Percentiles rank a stretch among this genome's conserved stretches.
Conservation (phyloP, 805 yeast genomes). For the Barnettozyma sucrosica region DNA sequence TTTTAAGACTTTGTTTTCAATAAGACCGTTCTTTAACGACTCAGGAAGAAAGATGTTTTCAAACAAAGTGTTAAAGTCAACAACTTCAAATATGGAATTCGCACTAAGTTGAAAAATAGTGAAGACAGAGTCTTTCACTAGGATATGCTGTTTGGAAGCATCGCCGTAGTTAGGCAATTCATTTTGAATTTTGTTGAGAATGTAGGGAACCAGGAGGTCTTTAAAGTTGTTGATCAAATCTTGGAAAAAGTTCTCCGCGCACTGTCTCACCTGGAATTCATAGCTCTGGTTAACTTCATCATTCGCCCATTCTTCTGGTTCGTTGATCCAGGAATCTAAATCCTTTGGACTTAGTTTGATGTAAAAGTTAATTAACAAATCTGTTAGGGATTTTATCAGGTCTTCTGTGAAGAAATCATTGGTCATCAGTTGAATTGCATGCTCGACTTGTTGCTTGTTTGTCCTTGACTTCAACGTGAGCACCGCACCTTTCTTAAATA, state of each 20-base stretch:
- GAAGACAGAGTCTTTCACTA: conserved; percentile 72
- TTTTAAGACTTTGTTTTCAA: conserved; percentile 56
- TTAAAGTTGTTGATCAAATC: conserved; percentile 64
- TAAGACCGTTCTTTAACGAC: conserved; percentile 33
- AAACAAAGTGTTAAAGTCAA: conserved; percentile 65
- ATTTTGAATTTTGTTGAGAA: conserved; percentile 51
- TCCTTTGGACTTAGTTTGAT: conserved; percentile 69
- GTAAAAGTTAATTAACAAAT: conserved; percentile 66
- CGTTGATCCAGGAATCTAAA: conserved; percentile 72
- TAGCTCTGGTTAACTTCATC: conserved; percentile 73
- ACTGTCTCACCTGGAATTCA: conserved; percentile 80
- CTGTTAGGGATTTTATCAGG: conserved; percentile 52
- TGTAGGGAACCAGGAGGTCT: conserved; percentile 45
- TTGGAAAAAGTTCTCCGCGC: conserved; percentile 81
- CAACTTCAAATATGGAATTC: conserved; percentile 53
- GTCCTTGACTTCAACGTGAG: conserved; percentile 53
- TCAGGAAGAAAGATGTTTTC: conserved; percentile 63
- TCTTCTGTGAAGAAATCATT: conserved; percentile 52
- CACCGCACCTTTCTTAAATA: conserved; percentile 62
- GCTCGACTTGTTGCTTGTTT: conserved; percentile 57
- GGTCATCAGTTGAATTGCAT: conserved; percentile 48
- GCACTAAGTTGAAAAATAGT: conserved; percentile 81
- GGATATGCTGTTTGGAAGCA: conserved; percentile 40
- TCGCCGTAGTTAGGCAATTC: conserved; percentile 30
- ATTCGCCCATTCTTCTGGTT: conserved; percentile 91